Evolutionary conservation across 495 filamentous ascomycete species (phyloP).

Genomic region (Penicillium angulare): DNA sequence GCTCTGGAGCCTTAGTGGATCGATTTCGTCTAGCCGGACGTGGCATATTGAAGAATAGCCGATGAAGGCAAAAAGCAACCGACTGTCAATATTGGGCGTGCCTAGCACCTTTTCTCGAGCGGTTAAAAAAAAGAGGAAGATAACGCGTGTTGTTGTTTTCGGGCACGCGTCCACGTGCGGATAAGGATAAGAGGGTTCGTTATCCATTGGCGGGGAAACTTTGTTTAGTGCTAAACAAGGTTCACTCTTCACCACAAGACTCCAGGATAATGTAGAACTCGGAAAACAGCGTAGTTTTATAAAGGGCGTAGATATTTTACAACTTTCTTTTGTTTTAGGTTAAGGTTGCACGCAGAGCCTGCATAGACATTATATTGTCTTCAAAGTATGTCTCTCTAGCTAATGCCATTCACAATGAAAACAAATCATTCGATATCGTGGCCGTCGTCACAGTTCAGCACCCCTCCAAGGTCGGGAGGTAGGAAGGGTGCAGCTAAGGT

Average conservation of each 20-base stretch:
- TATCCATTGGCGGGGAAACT: neutral
- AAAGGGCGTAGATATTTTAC: too few relatives aligned
- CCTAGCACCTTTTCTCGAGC: too few relatives aligned
- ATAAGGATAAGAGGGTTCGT: neutral
- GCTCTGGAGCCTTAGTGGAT: constrained; percentile 18
- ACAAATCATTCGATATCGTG: neutral
- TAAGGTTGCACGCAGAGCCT: too few relatives aligned
- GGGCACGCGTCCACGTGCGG: constrained; percentile 4
- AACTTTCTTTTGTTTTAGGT: too few relatives aligned
- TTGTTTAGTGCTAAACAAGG: neutral
- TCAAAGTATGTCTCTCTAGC: too few relatives aligned
- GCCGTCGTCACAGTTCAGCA: neutral
- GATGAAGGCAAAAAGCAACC: neutral
- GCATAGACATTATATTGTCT: too few relatives aligned
- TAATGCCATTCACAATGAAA: too few relatives aligned
- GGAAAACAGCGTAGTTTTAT: too few relatives aligned
- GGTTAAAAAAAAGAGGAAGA: neutral
- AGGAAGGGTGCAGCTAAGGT: neutral
- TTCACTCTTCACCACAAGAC: too few relatives aligned
- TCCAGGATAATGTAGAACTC: too few relatives aligned
- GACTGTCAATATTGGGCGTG: too few relatives aligned
- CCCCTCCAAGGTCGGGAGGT: constrained; percentile 8
- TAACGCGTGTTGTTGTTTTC: constrained; percentile 5
- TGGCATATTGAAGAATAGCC: constrained; percentile 28
- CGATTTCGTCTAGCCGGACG: constrained; percentile 45